phyloP scores from a whole-genome alignment of 345 rosid genomes.

The Ceriops decandra region DNA sequence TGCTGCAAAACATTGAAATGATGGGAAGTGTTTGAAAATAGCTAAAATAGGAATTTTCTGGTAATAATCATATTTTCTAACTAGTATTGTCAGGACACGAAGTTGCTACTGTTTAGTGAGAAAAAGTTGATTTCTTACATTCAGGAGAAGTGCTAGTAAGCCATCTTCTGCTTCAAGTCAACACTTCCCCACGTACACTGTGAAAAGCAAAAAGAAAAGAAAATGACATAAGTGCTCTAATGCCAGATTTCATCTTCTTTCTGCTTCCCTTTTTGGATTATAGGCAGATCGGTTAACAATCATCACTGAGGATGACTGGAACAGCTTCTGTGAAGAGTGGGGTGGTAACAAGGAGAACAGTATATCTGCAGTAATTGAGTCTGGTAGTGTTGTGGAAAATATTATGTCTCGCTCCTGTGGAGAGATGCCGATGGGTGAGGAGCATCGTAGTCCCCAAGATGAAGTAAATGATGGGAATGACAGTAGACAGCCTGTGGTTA shows the following conservation, averaged over 20 bases:
- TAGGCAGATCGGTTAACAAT: conserved; percentile 89
- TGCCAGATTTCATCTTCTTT: conserved; percentile 12
- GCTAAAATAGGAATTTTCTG: too few relatives aligned
- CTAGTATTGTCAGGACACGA: too few relatives aligned
- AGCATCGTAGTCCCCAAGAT: conserved; percentile 40
- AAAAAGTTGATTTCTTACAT: conserved; percentile 1
- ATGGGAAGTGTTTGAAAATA: too few relatives aligned
- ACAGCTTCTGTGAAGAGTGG: conserved; percentile 93
- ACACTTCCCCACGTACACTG: background rate
- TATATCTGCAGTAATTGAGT: conserved; percentile 65
- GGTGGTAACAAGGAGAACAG: conserved; percentile 66
- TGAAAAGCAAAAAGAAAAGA: background rate
- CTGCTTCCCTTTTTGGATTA: conserved; percentile 26
- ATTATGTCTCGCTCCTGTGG: conserved; percentile 32
- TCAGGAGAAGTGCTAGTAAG: background rate
- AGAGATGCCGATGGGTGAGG: conserved; percentile 38
- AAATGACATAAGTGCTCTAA: conserved; percentile 7
- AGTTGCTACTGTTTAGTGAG: background rate
- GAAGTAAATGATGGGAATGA: conserved; percentile 55
- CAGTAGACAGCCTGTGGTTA: conserved; percentile 44
- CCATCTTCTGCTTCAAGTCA: background rate
- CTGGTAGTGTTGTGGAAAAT: conserved; percentile 25
- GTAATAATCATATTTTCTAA: too few relatives aligned
- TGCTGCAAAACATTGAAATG: too few relatives aligned
- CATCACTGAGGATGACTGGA: conserved; percentile 84